Conservation (phyloP, 768 basidiomycete genomes). For the Termitomyces eurrhizus region DNA sequence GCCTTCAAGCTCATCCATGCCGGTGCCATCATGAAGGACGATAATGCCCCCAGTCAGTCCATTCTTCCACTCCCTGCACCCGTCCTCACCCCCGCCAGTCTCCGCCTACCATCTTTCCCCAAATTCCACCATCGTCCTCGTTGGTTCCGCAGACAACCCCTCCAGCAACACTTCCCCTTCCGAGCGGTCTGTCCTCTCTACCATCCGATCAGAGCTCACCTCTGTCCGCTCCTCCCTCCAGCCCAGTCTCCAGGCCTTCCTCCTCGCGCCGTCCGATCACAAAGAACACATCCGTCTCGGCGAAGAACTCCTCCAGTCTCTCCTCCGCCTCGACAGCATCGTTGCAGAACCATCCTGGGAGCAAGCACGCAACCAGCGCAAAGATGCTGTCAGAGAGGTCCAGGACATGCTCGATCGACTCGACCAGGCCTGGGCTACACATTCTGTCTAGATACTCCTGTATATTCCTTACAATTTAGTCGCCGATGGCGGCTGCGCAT, state of each 20-base stretch:
- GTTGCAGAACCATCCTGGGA: constrained; percentile 71
- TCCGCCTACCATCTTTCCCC: constrained; percentile 71
- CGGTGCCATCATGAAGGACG: constrained; percentile 89
- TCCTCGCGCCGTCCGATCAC: constrained; percentile 26
- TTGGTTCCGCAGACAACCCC: constrained; percentile 42
- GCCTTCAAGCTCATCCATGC: constrained; percentile 87
- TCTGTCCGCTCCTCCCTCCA: constrained; percentile 49
- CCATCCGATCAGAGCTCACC: constrained; percentile 53
- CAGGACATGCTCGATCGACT: constrained; percentile 79
- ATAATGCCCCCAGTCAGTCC: constrained; percentile 56
- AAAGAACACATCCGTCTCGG: constrained; percentile 57
- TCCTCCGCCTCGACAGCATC: constrained; percentile 84
- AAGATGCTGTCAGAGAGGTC: constrained; percentile 82
- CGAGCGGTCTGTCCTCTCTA: constrained; percentile 47
- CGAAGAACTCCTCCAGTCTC: constrained; percentile 82
- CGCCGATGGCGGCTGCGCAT: constrained; percentile 21
- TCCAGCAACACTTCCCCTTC: constrained; percentile 26
- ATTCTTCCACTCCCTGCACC: not conserved
- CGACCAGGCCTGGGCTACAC: constrained; percentile 61
- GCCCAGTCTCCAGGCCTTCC: constrained; percentile 56
- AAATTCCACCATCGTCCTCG: constrained; percentile 66
- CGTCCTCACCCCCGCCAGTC: constrained; percentile 37
- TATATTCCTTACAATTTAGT: constrained; percentile 25
- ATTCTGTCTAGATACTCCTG: constrained; percentile 9
- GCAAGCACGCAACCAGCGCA: constrained; percentile 74